Evolutionary conservation across 306 rosid genomes (phyloP), one percentile per base, ranked within the genome.

Genomic region (Arachis hypogaea): DNA sequence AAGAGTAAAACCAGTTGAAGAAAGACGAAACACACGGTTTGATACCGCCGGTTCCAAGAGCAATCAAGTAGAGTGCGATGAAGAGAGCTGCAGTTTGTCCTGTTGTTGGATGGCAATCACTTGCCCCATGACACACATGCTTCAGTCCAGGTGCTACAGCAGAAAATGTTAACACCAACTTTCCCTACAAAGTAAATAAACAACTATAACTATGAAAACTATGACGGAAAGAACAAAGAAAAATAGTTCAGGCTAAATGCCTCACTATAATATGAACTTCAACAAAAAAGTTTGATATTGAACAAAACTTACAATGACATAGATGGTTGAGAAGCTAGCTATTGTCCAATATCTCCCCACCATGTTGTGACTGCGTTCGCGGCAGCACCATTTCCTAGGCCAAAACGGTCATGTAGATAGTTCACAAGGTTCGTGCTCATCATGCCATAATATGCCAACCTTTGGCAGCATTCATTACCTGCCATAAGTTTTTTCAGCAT

Each of bases 321-420:
- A 92, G 57, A 92, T 44, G 12, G 45, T 71, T 22, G 96, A 87
- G 79, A 92, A 92, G 72, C 55, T 77, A 4, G 97, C 93, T 77
- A 92, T 92, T 18, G 96, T 92, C 97, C 97, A 89, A 79, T 81
- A 92, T 87, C 93, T 89, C 80, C 96, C 97, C 91, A 80, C 96
- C 93, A 87, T 10, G 82, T 87, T 8, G 85, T 86, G 38, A 87
- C 90, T 60, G 16, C 87, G 16, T 77, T 86, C 3, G 96, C 81
- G 11, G 97, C 97, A 9, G 84, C 14, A 33, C 69, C 83, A 76
- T 81, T 92, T 74, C 86, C 90, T 83, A 77, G 82, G 54, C 74
- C 54, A 66, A 80, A 89, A 62, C 82, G 96, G 4, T 63, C 66
- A n/a, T 81, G 68, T 5, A 92, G 88, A 86, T 89, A 92, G 87